phyloP scores from a whole-genome alignment of 2,329 filamentous ascomycete species.

The Madurella fahalii region DNA sequence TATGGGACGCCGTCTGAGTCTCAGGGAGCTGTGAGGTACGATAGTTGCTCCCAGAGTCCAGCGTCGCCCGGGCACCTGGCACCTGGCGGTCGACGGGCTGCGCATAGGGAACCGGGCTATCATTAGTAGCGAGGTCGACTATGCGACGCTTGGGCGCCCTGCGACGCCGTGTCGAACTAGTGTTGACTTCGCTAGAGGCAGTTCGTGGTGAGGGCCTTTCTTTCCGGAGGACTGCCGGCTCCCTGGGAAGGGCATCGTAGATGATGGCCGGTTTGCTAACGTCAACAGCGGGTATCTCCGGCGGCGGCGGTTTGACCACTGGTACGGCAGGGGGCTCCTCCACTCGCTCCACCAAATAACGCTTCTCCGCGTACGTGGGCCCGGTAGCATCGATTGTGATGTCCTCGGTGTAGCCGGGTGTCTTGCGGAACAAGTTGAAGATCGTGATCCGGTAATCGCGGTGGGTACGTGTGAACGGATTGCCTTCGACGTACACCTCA shows the following conservation, averaged over 20 bases:
- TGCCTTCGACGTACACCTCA: conserved; percentile 89
- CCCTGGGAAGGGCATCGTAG: conserved; percentile 44
- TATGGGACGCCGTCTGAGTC: conserved; percentile 31
- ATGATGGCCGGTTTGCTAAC: conserved; percentile 64
- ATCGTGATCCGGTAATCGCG: conserved; percentile 81
- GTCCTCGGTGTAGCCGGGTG: conserved; percentile 86
- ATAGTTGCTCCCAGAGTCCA: conserved; percentile 37
- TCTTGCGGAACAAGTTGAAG: conserved; percentile 91
- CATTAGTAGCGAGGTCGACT: conserved; percentile 58
- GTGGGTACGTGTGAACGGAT: conserved; percentile 86
- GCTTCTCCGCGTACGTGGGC: conserved; percentile 80
- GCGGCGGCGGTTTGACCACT: conserved; percentile 65
- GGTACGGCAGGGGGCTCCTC: conserved; percentile 73
- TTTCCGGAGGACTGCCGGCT: conserved; percentile 54
- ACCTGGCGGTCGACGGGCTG: conserved; percentile 31
- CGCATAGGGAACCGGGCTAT: conserved; percentile 30
- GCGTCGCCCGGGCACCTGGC: conserved; percentile 20
- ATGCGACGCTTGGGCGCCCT: conserved; percentile 60
- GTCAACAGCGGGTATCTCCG: conserved; percentile 59
- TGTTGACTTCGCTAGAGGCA: conserved; percentile 55
- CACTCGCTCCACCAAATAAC: conserved; percentile 75
- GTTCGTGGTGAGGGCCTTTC: conserved; percentile 52
- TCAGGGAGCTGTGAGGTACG: conserved; percentile 43
- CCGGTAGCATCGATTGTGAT: conserved; percentile 81
- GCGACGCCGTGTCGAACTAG: conserved; percentile 56